A percentile compares a stretch with the other conserved stretches of the same genome.
These are phyloP conservation scores for Drechslerella stenobrocha DNA, from an alignment of 2,329 filamentous ascomycete genomes.

Conservation along the genomic window DNA sequence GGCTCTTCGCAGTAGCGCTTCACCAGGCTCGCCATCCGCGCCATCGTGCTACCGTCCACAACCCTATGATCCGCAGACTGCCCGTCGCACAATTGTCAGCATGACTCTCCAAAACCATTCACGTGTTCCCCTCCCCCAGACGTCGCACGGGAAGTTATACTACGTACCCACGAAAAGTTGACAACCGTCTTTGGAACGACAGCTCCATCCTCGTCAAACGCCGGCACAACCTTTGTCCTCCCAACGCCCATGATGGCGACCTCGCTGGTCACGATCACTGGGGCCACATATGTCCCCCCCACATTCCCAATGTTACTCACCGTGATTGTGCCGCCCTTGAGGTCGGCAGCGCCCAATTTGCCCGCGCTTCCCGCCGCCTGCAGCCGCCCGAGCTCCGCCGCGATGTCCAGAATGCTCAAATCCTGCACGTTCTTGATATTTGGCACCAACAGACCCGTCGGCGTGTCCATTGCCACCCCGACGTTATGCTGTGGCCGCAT, in stretches of 20 bases:
- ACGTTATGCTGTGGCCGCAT: conserved; percentile 89
- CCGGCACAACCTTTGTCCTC: conserved; percentile 75
- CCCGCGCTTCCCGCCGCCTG: conserved; percentile 73
- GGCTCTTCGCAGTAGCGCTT: conserved; percentile 78
- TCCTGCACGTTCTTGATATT: conserved; percentile 82
- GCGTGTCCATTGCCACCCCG: conserved; percentile 92
- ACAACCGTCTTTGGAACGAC: conserved; percentile 77
- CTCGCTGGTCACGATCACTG: conserved; percentile 86
- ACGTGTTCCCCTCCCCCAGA: too few species aligned
- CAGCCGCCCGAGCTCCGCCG: conserved; percentile 73
- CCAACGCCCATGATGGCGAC: conserved; percentile 91
- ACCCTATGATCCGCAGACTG: conserved; percentile 68
- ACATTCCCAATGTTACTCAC: conserved; percentile 96
- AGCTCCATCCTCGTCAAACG: conserved; percentile 65
- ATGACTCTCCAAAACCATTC: neutral
- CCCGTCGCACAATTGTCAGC: conserved; percentile 19
- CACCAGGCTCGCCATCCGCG: conserved; percentile 81
- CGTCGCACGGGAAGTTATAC: too few species aligned
- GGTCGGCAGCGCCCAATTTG: conserved; percentile 72
- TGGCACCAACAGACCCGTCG: conserved; percentile 82
- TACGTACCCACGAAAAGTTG: conserved; percentile 79
- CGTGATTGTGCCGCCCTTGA: conserved; percentile 87
- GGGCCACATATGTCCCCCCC: conserved; percentile 86
- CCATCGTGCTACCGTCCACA: conserved; percentile 92
- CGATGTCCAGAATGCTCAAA: conserved; percentile 76